Evolutionary conservation across 2,329 filamentous ascomycete species (phyloP).

Genomic region (Cercospora sp.): DNA sequence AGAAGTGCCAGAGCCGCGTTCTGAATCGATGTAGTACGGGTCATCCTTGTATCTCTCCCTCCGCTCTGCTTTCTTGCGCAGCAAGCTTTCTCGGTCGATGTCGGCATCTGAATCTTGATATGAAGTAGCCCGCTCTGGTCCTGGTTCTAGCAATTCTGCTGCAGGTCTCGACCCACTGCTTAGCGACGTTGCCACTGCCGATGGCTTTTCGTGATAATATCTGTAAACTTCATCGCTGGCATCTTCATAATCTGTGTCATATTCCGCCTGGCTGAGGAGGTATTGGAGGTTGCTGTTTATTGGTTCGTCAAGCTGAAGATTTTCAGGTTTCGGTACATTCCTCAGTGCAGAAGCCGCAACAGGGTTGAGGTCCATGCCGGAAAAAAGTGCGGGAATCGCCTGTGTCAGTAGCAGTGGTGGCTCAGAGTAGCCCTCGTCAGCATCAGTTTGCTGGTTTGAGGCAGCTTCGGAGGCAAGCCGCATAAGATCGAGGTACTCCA

Average conservation of each 20-base stretch:
- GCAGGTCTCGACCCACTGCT: constrained; percentile 38
- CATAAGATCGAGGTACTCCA: constrained; percentile 87
- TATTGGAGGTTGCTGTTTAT: constrained; percentile 73
- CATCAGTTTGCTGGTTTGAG: constrained; percentile 60
- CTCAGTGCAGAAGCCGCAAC: constrained; percentile 79
- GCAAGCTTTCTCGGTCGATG: constrained; percentile 72
- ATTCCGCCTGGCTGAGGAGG: constrained; percentile 60
- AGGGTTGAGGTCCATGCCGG: constrained; percentile 85
- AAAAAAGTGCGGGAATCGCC: constrained; percentile 84
- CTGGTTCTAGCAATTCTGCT: constrained; percentile 45
- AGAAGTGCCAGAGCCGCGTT: constrained; percentile 57
- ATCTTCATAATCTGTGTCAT: constrained; percentile 44
- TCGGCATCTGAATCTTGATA: constrained; percentile 52
- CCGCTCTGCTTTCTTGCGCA: constrained; percentile 72
- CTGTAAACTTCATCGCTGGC: constrained; percentile 48
- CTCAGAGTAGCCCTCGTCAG: constrained; percentile 67
- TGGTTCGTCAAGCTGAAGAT: constrained; percentile 74
- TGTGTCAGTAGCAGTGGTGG: constrained; percentile 83
- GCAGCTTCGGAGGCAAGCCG: constrained; percentile 82
- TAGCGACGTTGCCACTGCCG: constrained; percentile 22
- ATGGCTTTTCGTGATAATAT: constrained; percentile 48
- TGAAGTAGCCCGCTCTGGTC: constrained; percentile 38
- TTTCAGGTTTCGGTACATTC: constrained; percentile 77
- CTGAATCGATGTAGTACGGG: constrained; percentile 80
- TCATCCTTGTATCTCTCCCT: constrained; percentile 84